A percentile compares a stretch with the other conserved stretches of the same genome.
These are phyloP conservation scores for Candida tropicalis DNA, from an alignment of 1,139 yeast species.

Conservation along the genomic window DNA sequence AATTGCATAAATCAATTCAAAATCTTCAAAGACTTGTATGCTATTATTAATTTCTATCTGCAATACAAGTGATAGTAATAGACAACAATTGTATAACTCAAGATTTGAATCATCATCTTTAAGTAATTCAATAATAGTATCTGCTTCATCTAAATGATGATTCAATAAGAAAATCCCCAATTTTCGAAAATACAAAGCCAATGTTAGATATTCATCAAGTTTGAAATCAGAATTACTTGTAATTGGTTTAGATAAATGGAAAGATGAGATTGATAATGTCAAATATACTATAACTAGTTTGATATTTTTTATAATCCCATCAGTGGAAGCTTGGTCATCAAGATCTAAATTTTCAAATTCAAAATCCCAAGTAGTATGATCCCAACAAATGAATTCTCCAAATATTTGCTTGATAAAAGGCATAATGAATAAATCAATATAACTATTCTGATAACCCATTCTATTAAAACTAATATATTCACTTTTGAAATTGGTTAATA, in stretches of 20 bases:
- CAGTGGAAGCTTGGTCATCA: neutral
- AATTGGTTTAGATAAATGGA: conserved; percentile 18
- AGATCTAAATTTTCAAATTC: neutral
- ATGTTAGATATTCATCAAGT: conserved; percentile 29
- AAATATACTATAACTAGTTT: conserved; percentile 30
- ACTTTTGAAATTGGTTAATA: conserved; percentile 21
- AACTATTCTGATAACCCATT: conserved; percentile 22
- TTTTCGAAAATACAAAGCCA: conserved; percentile 43
- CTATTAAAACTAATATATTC: conserved; percentile 29
- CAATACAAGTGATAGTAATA: conserved; percentile 34
- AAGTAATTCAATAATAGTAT: conserved; percentile 26
- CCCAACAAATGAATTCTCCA: conserved; percentile 33
- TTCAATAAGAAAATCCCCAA: conserved; percentile 38
- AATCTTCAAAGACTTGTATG: conserved; percentile 46
- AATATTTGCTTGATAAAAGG: conserved; percentile 35
- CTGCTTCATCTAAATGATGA: conserved; percentile 47
- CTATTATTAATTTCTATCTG: conserved; percentile 42
- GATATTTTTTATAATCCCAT: conserved; percentile 18
- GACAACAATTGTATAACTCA: conserved; percentile 26
- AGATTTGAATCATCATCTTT: conserved; percentile 11
- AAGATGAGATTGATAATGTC: conserved; percentile 32
- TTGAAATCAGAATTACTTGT: conserved; percentile 16
- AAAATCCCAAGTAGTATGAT: conserved; percentile 22
- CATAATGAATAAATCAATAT: conserved; percentile 32
- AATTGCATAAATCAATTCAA: conserved; percentile 44